Percentiles rank a stretch among this genome's conserved stretches.
Evolutionary conservation across 306 rosid species (phyloP).

Genomic region (Astragalus membranaceus): DNA sequence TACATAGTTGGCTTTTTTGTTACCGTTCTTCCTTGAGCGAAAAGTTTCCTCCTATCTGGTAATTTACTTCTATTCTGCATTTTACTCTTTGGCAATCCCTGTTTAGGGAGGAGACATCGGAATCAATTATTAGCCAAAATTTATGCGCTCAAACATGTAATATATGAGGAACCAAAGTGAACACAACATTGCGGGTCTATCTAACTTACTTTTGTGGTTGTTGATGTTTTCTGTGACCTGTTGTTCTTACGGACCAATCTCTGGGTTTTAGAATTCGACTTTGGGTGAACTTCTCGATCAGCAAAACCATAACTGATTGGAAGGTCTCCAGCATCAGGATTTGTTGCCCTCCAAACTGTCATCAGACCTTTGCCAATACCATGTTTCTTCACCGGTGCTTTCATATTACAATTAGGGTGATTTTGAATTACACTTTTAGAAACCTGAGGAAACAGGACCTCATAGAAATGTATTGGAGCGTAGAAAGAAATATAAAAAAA

Average conservation of each 20-base stretch:
- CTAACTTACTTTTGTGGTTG: constrained; percentile 38
- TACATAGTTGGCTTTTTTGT: neutral
- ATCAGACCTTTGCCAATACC: constrained; percentile 97
- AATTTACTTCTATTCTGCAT: constrained; percentile 39
- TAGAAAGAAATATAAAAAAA: neutral
- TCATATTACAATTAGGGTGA: constrained; percentile 14
- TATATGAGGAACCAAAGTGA: constrained; percentile 6
- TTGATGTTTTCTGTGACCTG: constrained; percentile 34
- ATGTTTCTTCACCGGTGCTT: constrained; percentile 45
- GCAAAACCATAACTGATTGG: constrained; percentile 47
- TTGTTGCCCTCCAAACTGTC: constrained; percentile 90
- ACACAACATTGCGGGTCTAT: constrained; percentile 3
- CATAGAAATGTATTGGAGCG: neutral
- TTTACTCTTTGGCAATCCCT: constrained; percentile 51
- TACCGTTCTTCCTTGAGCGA: constrained; percentile 50
- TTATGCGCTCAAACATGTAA: neutral
- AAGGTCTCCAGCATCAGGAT: constrained; percentile 54
- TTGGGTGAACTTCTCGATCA: constrained; percentile 23
- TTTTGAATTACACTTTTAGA: constrained; percentile 34
- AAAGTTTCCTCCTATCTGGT: constrained; percentile 53
- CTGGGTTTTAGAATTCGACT: constrained; percentile 27
- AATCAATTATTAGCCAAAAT: constrained; percentile 12
- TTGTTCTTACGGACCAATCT: constrained; percentile 26
- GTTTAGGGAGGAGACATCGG: constrained; percentile 30
- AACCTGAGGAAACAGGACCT: constrained; percentile 39